These are phyloP conservation scores for Madurella mycetomatis DNA, from an alignment of 2,329 filamentous ascomycete species.

Conservation along the genomic window DNA sequence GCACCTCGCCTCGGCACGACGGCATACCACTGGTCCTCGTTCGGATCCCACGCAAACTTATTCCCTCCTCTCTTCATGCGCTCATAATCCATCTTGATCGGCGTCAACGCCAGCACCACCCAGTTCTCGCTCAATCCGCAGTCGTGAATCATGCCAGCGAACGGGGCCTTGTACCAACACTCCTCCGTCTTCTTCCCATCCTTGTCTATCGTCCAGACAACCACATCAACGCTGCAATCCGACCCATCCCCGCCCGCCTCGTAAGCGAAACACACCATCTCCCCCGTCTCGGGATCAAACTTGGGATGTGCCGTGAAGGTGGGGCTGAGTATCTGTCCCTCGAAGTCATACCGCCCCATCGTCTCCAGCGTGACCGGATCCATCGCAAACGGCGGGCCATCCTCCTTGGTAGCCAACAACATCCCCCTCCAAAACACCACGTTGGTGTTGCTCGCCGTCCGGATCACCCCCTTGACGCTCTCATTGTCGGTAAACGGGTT, in stretches of 20 bases:
- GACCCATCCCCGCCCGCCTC: conserved; percentile 42
- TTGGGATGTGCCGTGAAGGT: conserved; percentile 52
- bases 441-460: conserved; percentile 57
- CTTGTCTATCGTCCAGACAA: conserved; percentile 42
- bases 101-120: conserved; percentile 44
- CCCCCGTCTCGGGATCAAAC: conserved; percentile 46
- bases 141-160: conserved; percentile 51
- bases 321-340: conserved; percentile 43
- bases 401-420: conserved; percentile 53
- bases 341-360: conserved; percentile 47
- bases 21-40: conserved; percentile 53
- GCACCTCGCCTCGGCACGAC: conserved; percentile 47
- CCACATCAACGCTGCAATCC: conserved; percentile 41
- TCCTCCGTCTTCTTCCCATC: conserved; percentile 44
- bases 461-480: conserved; percentile 50
- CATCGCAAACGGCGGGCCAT: conserved; percentile 48
- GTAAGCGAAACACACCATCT: conserved; percentile 50
- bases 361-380: conserved; percentile 48
- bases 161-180: conserved; percentile 46
- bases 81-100: conserved; percentile 42
- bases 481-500: conserved; percentile 55
- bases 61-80: conserved; percentile 43
- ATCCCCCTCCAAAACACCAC: conserved; percentile 54
- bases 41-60: conserved; percentile 49
- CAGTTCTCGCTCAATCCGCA: conserved; percentile 45